Evolutionary conservation across 2,329 filamentous ascomycete genomes (phyloP).

Genomic region (Neonectria neomacrospora): DNA sequence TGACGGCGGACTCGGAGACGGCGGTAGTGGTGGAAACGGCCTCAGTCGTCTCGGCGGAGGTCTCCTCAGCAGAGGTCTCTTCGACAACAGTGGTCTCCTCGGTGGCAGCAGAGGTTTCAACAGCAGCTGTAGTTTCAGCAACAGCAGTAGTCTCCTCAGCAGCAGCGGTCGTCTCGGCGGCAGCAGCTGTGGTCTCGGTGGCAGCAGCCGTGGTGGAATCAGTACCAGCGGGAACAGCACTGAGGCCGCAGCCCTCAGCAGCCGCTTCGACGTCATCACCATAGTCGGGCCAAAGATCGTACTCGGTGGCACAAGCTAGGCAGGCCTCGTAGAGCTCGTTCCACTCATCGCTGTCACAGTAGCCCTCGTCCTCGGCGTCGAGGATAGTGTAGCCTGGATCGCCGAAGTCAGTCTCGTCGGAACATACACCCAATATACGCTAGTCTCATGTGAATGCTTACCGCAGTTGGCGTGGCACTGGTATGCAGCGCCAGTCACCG

Average conservation of each 20-base stretch:
- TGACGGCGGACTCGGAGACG: conserved; percentile 2
- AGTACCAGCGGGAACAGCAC: conserved; percentile 39
- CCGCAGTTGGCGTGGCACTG: conserved; percentile 64
- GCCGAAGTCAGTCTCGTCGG: not conserved
- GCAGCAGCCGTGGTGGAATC: conserved; percentile 27
- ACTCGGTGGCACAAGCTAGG: conserved; percentile 55
- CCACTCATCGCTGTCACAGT: conserved; percentile 53
- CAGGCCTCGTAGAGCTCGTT: conserved; percentile 55
- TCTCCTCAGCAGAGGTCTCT: conserved; percentile 6
- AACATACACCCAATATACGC: too few species aligned
- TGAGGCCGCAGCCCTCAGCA: conserved; percentile 51
- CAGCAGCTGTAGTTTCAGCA: conserved; percentile 15
- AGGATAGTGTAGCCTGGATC: conserved; percentile 46
- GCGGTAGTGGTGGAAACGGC: conserved; percentile 11
- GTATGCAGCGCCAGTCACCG: conserved; percentile 53
- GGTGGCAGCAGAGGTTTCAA: conserved; percentile 9
- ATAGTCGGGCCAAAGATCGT: conserved; percentile 58
- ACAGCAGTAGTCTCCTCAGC: conserved; percentile 10
- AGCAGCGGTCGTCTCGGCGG: conserved; percentile 20
- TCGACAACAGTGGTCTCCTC: conserved; percentile 6
- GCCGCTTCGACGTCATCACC: conserved; percentile 50
- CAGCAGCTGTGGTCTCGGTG: conserved; percentile 24
- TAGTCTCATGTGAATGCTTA: conserved; percentile 42
- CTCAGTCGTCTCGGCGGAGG: conserved; percentile 9
- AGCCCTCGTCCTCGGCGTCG: conserved; percentile 39